Evolutionary conservation across 2,329 filamentous ascomycete genomes (phyloP).

Genomic region (Akanthomyces muscarius): DNA sequence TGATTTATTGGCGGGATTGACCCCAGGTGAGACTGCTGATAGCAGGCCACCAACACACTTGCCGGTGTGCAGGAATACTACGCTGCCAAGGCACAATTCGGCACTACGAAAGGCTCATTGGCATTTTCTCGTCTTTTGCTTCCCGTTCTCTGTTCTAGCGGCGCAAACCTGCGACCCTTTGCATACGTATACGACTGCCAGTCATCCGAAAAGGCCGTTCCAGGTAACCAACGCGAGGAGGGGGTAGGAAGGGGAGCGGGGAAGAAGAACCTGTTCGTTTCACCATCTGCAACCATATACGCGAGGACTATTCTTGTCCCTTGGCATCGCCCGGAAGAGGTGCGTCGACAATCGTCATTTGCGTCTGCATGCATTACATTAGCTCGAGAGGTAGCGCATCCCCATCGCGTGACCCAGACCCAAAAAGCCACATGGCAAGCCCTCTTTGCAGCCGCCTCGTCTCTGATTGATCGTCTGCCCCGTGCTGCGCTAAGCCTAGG

Average conservation of each 20-base stretch:
- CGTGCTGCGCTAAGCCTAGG: no score
- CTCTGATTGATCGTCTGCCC: background rate
- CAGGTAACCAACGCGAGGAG: background rate
- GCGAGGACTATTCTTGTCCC: background rate
- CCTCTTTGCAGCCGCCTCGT: background rate
- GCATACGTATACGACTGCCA: background rate
- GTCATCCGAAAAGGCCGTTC: no score
- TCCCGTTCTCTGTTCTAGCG: background rate
- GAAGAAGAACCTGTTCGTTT: background rate
- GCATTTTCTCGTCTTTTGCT: background rate
- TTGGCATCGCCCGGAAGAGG: no score
- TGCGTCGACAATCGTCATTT: background rate
- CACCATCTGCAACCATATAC: conserved; percentile 7
- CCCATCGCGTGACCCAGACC: background rate
- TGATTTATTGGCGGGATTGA: background rate
- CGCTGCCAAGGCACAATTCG: background rate
- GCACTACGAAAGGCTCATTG: background rate
- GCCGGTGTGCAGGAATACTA: background rate
- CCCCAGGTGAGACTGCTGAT: background rate
- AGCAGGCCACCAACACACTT: background rate
- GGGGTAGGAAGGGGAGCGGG: background rate
- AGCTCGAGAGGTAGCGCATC: background rate
- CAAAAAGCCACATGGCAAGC: background rate
- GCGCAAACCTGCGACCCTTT: background rate
- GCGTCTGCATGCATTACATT: background rate